Conservation (phyloP, 139 green algal species). For the Nannochloris sp. region DNA sequence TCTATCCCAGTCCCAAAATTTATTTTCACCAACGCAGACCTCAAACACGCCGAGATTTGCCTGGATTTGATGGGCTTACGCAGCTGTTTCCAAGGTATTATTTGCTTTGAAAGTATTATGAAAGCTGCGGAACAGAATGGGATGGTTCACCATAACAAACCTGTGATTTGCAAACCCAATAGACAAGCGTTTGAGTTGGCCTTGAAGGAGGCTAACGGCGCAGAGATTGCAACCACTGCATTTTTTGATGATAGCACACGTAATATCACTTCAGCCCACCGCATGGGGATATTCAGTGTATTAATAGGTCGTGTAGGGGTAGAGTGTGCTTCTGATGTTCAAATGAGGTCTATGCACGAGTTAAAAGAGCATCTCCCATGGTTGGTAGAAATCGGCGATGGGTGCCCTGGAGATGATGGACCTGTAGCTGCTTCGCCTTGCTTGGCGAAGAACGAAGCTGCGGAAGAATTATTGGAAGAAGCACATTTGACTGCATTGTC, state of each 20-base stretch:
- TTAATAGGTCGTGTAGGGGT: conserved; percentile 30
- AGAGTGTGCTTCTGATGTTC: conserved; percentile 10
- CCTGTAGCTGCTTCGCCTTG: no score
- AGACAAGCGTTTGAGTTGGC: conserved; percentile 45
- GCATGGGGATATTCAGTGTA: conserved; percentile 56
- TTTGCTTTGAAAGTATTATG: conserved; percentile 69
- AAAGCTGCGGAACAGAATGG: conserved; percentile 22
- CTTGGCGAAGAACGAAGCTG: neutral
- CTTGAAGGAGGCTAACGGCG: conserved; percentile 33
- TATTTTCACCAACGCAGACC: conserved; percentile 82
- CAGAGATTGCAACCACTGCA: conserved; percentile 25
- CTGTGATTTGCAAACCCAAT: conserved; percentile 71
- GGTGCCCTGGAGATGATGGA: no score
- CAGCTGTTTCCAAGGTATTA: conserved; percentile 63
- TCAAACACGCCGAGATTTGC: conserved; percentile 50
- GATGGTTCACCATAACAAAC: conserved; percentile 23
- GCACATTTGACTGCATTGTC: neutral
- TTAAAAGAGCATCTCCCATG: conserved; percentile 17
- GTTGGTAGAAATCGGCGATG: conserved; percentile 16
- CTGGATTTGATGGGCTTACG: conserved; percentile 58
- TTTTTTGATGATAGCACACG: conserved; percentile 74
- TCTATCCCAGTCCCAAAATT: conserved; percentile 52
- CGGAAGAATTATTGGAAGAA: neutral
- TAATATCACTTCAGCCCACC: conserved; percentile 59
- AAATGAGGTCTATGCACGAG: conserved; percentile 29